Conservation (phyloP, 2,329 filamentous ascomycete genomes). For the Lecanicillium sp. region DNA sequence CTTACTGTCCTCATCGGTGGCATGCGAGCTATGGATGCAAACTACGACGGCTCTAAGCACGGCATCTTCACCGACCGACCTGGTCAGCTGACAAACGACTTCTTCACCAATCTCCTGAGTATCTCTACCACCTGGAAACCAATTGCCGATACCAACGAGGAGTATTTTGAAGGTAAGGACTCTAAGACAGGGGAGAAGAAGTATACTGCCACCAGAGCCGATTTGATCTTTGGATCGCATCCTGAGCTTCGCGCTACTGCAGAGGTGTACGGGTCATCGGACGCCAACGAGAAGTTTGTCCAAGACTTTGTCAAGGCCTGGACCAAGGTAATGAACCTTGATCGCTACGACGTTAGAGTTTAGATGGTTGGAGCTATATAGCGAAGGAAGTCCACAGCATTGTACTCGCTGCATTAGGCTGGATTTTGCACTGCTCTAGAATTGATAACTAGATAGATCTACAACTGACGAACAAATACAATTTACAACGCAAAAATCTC, state of each 20-base stretch:
- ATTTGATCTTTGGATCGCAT: constrained; percentile 65
- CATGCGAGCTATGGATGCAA: constrained; percentile 59
- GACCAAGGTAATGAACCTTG: constrained; percentile 67
- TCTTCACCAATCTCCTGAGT: constrained; percentile 73
- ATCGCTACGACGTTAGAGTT: constrained; percentile 49
- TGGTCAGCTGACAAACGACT: constrained; percentile 68
- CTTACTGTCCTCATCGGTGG: constrained; percentile 64
- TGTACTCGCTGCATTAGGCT: not conserved
- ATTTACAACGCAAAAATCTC: no score
- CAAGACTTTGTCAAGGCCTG: constrained; percentile 65
- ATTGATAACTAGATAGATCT: no score
- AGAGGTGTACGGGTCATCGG: constrained; percentile 59
- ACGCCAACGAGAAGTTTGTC: constrained; percentile 55
- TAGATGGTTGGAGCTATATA: not conserved
- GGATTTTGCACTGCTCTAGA: no score
- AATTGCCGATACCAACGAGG: constrained; percentile 27
- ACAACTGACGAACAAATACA: no score
- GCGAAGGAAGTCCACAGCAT: not conserved
- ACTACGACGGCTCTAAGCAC: constrained; percentile 59
- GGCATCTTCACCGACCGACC: constrained; percentile 62
- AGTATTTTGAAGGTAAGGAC: constrained; percentile 56
- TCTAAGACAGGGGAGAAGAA: constrained; percentile 56
- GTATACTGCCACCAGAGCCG: constrained; percentile 61
- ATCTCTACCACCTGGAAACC: constrained; percentile 52
- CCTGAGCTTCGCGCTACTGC: constrained; percentile 63